Percentiles rank a stretch among this genome's conserved stretches.
Conservation (phyloP, 1,139 yeast species). For the Meyerozyma elateridarum region DNA sequence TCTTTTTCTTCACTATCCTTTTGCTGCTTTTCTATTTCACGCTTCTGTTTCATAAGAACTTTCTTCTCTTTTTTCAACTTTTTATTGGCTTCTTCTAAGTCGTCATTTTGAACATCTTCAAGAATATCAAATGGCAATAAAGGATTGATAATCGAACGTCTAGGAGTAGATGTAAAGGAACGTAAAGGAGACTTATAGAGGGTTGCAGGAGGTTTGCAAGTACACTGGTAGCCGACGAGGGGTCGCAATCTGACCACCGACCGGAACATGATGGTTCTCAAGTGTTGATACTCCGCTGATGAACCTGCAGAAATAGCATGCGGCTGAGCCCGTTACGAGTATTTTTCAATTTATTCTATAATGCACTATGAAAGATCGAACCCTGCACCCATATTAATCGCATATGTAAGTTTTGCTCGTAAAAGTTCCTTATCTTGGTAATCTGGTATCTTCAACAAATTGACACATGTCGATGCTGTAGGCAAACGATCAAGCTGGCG, state of each 20-base stretch:
- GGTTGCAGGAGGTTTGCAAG: too few relatives aligned
- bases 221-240: too few relatives aligned
- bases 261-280: too few relatives aligned
- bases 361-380: constrained; percentile 62
- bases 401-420: constrained; percentile 61
- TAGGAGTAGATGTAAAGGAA: too few relatives aligned
- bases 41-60: constrained; percentile 19
- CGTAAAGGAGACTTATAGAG: too few relatives aligned
- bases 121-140: constrained; percentile 29
- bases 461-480: constrained; percentile 91
- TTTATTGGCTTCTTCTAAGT: constrained; percentile 24
- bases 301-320: background rate
- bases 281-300: too few relatives aligned
- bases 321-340: background rate
- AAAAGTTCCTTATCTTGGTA: constrained; percentile 59
- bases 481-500: constrained; percentile 57
- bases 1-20: constrained; percentile 8
- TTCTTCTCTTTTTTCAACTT: constrained; percentile 23
- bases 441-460: constrained; percentile 79
- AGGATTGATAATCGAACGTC: constrained; percentile 29
- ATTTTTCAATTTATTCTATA: constrained; percentile 3
- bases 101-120: constrained; percentile 28
- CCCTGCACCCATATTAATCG: constrained; percentile 78
- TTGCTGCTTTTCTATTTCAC: constrained; percentile 11
- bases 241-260: too few relatives aligned